Evolutionary conservation across 1,139 yeast species (phyloP), one percentile per base, ranked within the genome.

Genomic region (Kodamaea sp.): DNA sequence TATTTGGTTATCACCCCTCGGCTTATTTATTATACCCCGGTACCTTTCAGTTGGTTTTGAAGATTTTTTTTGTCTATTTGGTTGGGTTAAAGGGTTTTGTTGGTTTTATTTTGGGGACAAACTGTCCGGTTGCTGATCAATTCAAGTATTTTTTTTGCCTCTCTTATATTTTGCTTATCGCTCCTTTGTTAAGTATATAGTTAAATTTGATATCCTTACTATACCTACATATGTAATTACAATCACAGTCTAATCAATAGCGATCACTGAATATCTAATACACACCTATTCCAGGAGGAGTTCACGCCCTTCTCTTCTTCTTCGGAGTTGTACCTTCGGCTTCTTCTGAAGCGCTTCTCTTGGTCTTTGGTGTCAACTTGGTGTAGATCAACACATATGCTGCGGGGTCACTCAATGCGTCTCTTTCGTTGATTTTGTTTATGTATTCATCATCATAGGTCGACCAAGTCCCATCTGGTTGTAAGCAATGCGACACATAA

Each of bases 361-460:
- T 42, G 24, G 37, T 29, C 55, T 70, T 76, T 38, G 76, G 80
- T 1, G 87, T 82, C 44, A 84, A 61, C 54, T 86, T 78, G 28
- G 92, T 78, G 63, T 92, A 92, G 20, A 92, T 69, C 59, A 92
- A 71, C 44, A 89, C 90, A 63, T 92, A 92, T 2, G 97, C 97
- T 23, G 88, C 80, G 16, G 94, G 87, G 52, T 88, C 95, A 50
- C 77, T 76, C 48, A 88, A 67, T 1, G 88, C 96, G 34, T 77
- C 80, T 37, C 78, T 70, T 53, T 86, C 94, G 27, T 82, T 73
- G 35, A 87, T 79, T 42, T 72, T 73, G 51, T 86, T 84, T 45
- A 88, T 80, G 52, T 82, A 80, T 51, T 92, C 97, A 55, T 92
- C 99, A 57, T 92, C 97, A 57, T 90, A 92, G 8, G 90, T 83